Conservation (phyloP, 1,139 yeast genomes). For the Nakaseomyces glabratus region DNA sequence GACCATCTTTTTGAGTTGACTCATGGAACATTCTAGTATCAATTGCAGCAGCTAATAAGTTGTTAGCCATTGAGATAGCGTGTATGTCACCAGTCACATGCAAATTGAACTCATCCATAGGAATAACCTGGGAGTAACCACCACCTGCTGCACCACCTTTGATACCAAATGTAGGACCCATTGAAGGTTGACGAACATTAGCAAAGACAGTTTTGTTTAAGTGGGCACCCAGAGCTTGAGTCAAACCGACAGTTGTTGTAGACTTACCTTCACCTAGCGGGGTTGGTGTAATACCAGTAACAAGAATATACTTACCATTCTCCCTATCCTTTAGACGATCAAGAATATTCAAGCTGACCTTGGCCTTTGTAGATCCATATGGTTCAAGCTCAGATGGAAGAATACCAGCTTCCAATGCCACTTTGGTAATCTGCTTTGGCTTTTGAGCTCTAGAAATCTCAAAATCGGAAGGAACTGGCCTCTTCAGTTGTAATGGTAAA, state of each 20-base stretch:
- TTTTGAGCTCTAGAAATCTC: conserved; percentile 64
- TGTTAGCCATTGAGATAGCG: conserved; percentile 73
- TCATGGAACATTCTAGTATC: conserved; percentile 83
- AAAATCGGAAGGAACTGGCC: conserved; percentile 70
- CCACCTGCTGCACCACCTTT: conserved; percentile 91
- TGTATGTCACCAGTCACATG: conserved; percentile 81
- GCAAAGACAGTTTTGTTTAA: conserved; percentile 61
- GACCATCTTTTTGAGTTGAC: conserved; percentile 53
- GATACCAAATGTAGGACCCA: conserved; percentile 85
- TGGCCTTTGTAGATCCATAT: conserved; percentile 68
- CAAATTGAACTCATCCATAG: conserved; percentile 83
- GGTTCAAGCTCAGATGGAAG: conserved; percentile 57
- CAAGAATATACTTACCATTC: conserved; percentile 62
- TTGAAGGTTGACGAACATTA: conserved; percentile 75
- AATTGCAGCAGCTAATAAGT: conserved; percentile 71
- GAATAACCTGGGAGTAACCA: conserved; percentile 76
- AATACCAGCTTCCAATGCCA: conserved; percentile 60
- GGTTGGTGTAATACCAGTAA: conserved; percentile 77
- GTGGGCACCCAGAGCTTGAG: conserved; percentile 74
- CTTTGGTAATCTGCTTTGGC: conserved; percentile 55
- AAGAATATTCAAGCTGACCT: conserved; percentile 52
- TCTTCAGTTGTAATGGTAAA: conserved; percentile 40
- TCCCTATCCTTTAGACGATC: conserved; percentile 50
- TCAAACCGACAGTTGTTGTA: conserved; percentile 71
- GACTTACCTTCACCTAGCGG: conserved; percentile 80